Evolutionary conservation across 2,329 filamentous ascomycete species (phyloP), one percentile per base, ranked within the genome.

Genomic region (Aureobasidium sp.): DNA sequence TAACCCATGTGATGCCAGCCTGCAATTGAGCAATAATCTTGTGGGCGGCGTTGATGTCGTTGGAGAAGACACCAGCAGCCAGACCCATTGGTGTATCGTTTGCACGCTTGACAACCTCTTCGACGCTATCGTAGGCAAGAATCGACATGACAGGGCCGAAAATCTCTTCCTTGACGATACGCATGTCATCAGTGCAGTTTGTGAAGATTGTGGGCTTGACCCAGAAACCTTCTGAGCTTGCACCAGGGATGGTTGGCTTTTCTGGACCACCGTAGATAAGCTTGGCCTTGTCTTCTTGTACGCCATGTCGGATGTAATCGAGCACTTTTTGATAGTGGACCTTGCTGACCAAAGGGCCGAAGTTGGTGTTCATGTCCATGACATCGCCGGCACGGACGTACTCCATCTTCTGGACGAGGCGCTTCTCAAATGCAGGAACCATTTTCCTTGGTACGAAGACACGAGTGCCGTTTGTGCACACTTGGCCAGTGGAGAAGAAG

Each of bases 401-500:
- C 64, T 79, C 69, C 74, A 95, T 87, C 70, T 90, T 90, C 64
- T 87, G 82, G 1, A 91, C 70, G 1, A 96, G 77, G 0, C 78
- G 77, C 68, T 81, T 78, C 73, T 95, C 90, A 66, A 96, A 92
- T 0, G 78, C 79, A 15, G 76, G 62, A 71, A 91, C 86, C 73
- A 91, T 80, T 41, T 76, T 72, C 37, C 80, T 76, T 0, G 88
- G 90, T 2, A 96, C 82, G 72, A 96, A 96, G 37, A 96, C 91
- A 12, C 91, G 82, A 1, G 91, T 96, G 55, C 91, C 91, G 73
- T 96, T 96, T 56, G 91, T 96, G 81, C 91, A 96, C 56, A 96
- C 91, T 75, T 96, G 91, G 34, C 91, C 91, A 0, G 89, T 89
- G 67, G 88, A 91, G 80, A 89, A 96, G 78, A 96, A 96, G 75